A percentile compares a stretch with the other conserved stretches of the same genome.
phyloP scores from a whole-genome alignment of 805 yeast genomes.

The Kuraishia cidri region DNA sequence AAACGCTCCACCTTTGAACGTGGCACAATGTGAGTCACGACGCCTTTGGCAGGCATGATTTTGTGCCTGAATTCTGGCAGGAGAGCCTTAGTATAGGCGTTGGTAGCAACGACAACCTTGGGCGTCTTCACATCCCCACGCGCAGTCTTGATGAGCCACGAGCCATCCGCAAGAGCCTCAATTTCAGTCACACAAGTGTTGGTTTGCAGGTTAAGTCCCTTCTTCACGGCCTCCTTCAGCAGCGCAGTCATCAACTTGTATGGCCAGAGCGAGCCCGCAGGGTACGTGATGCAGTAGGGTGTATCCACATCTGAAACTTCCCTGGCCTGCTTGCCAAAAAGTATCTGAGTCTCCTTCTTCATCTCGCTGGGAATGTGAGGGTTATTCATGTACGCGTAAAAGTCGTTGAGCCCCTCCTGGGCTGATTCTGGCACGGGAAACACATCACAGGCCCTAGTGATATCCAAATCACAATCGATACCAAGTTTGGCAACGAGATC shows the following conservation, averaged over 20 bases:
- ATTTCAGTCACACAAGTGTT: constrained; percentile 27
- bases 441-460: constrained; percentile 24
- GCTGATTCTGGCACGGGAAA: constrained; percentile 13
- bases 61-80: constrained; percentile 13
- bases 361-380: constrained; percentile 16
- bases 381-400: constrained; percentile 13
- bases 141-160: constrained; percentile 21
- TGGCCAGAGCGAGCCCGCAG: constrained; percentile 37
- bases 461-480: constrained; percentile 29
- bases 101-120: constrained; percentile 23
- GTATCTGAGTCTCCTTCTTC: constrained; percentile 22
- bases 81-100: constrained; percentile 16
- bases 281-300: constrained; percentile 22
- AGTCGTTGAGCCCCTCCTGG: constrained; percentile 8
- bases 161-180: constrained; percentile 12
- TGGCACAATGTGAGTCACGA: constrained; percentile 15
- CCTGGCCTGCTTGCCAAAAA: constrained; percentile 20
- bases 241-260: constrained; percentile 27
- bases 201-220: constrained; percentile 31
- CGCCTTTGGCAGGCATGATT: constrained; percentile 20
- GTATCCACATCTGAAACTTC: constrained; percentile 17
- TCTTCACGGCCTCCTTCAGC: constrained; percentile 18
- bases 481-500: constrained; percentile 19
- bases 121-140: constrained; percentile 19
- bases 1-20: constrained; percentile 11